phyloP scores from a whole-genome alignment of 1,284 basidiomycete genomes.

The Boletellus deceptivus region DNA sequence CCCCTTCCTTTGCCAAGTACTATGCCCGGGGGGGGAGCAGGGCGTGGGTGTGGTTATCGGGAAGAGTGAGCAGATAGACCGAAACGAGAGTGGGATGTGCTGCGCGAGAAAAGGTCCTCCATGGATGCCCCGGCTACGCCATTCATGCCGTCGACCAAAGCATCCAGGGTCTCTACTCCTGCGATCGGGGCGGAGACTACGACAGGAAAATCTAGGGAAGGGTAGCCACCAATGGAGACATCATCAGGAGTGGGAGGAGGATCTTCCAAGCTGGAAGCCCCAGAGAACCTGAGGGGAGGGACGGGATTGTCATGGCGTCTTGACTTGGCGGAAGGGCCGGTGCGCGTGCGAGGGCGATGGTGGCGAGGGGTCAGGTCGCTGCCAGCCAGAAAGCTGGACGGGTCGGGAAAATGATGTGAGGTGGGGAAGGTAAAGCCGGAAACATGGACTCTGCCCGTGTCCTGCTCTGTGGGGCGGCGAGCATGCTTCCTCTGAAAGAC shows the following conservation, averaged over 20 bases:
- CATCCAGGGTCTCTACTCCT: constrained; percentile 82
- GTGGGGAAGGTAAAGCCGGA: constrained; percentile 31
- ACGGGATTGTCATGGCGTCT: constrained; percentile 41
- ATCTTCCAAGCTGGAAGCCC: constrained; percentile 57
- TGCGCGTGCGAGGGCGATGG: constrained; percentile 51
- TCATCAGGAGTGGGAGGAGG: constrained; percentile 68
- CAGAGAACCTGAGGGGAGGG: constrained; percentile 59
- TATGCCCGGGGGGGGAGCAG: constrained; percentile 77
- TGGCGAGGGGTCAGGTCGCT: constrained; percentile 31
- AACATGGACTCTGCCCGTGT: constrained; percentile 19
- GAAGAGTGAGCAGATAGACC: constrained; percentile 57
- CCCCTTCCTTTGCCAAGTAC: no score
- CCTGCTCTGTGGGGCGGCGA: constrained; percentile 27
- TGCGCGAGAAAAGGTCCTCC: constrained; percentile 50
- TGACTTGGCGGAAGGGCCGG: constrained; percentile 50
- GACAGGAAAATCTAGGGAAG: constrained; percentile 53
- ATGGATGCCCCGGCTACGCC: constrained; percentile 41
- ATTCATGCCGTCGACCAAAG: constrained; percentile 83
- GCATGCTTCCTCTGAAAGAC: constrained; percentile 21
- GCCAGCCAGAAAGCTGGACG: constrained; percentile 18
- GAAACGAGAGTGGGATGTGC: constrained; percentile 48
- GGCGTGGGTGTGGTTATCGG: constrained; percentile 75
- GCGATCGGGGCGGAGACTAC: constrained; percentile 71
- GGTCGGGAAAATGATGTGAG: constrained; percentile 19
- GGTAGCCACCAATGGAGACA: constrained; percentile 30